A percentile compares a stretch with the other conserved stretches of the same genome.
Conservation (phyloP, 2,329 filamentous ascomycete genomes). For the Paecilomyces sp. region DNA sequence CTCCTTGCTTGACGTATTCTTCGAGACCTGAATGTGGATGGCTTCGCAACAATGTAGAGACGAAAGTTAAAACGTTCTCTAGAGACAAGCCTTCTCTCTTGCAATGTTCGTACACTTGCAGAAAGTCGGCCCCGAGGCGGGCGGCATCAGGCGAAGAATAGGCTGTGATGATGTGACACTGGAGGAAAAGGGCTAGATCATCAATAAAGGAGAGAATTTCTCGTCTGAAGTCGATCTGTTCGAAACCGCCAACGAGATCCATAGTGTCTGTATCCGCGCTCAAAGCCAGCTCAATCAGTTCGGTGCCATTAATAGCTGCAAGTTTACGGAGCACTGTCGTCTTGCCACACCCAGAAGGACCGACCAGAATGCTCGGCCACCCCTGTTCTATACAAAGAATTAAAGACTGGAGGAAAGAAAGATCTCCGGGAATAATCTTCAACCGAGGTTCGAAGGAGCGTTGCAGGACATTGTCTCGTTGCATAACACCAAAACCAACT, state of each 20-base stretch:
- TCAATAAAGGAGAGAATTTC: constrained; percentile 57
- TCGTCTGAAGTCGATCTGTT: constrained; percentile 79
- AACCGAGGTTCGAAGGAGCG: constrained; percentile 25
- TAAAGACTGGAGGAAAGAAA: constrained; percentile 74
- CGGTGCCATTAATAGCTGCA: constrained; percentile 69
- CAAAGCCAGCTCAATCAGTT: constrained; percentile 74
- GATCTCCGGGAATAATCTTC: constrained; percentile 31
- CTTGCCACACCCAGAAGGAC: constrained; percentile 80
- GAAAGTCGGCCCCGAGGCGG: constrained; percentile 14
- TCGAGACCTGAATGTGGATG: constrained; percentile 42
- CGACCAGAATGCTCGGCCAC: constrained; percentile 83
- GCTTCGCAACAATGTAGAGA: constrained; percentile 31
- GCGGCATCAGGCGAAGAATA: constrained; percentile 16
- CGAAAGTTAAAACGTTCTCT: constrained; percentile 22
- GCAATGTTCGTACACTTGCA: constrained; percentile 26
- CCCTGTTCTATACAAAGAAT: constrained; percentile 80
- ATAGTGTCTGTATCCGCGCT: constrained; percentile 95
- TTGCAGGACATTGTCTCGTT: constrained; percentile 46
- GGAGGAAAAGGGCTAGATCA: constrained; percentile 48
- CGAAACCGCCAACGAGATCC: constrained; percentile 94
- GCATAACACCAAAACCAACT: constrained; percentile 68
- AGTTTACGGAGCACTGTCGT: constrained; percentile 71
- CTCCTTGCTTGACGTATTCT: constrained; percentile 42
- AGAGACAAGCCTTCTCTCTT: constrained; percentile 20
- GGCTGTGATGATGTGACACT: constrained; percentile 29